Base-by-base conservation (phyloP, 108 stramenopile genomes). In the Bacterosira constricta region DNA sequence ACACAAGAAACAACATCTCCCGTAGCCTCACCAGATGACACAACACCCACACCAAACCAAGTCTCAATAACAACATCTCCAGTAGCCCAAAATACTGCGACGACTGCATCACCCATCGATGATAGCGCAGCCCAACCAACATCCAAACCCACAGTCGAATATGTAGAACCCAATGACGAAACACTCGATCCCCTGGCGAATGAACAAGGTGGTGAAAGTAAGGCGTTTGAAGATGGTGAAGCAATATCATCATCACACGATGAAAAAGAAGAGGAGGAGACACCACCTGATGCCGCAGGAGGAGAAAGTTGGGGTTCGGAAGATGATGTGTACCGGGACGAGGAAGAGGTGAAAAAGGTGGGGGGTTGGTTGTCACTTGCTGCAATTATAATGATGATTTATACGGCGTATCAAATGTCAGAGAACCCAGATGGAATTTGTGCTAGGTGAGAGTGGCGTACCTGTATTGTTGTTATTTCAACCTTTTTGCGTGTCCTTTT, bases 361-460 rank as follows among this genome's bases (percentile, higher is more conserved):
- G 87, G 90, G 25, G 88, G 87, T 12, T 76, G 85, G 31, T 83
- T 85, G 50, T 69, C 85, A 18, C 51, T 91, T 15, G 60, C 86
- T 34, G 82, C 86, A 6, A 81, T 91, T 30, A 32, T 81, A 25
- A 74, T 74, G 30, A 85, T 88, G 88, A 75, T 91, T 21, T 88
- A 83, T 51, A 87, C 90, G 1, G 90, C 90, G 0, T 84, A 89
- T 77, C 90, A 91, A 79, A 85, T 91, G 88, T 87, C 87, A 18
- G 90, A 91, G 58, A 91, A 91, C 78, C 90, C 90, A 17, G 90
- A 91, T 72, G 90, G 90, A 18, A 76, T 91, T 53, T 88, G 82
- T 69, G 88, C 90, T 11, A 89, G 87, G 69, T 85, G 60, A 36
- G 71, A 53, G n/a, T n/a, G n/a, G n/a, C n/a, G n/a, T n/a, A n/a